Evolutionary conservation across 768 basidiomycete genomes (phyloP), one percentile per base, ranked within the genome.

Genomic region (Porphyrellus cyaneotinctus): DNA sequence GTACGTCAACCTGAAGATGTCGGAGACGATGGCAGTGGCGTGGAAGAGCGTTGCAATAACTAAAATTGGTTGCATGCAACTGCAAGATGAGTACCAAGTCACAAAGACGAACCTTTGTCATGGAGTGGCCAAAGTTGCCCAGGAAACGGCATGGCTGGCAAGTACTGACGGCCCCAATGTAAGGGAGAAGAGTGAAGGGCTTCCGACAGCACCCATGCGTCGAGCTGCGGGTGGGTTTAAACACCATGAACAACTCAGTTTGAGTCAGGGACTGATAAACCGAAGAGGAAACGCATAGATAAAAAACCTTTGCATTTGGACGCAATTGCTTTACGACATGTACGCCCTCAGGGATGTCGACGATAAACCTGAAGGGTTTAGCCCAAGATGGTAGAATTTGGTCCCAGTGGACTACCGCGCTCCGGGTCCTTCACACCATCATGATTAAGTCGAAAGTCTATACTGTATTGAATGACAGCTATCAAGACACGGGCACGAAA

Each of bases 51-150:
- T 46, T 12, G 53, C 47, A 14, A 53, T 1, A 35, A 38, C 62
- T 64, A 26, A 1, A 11, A 11, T 30, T 14, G 24, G 14, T 10
- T 3, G 23, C 17, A 44, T 24, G 33, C 18, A 28, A 28, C 28
- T 33, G 24, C 15, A 26, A 23, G 22, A 17, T 18, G 22, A 18
- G n/a, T 24, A 24, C 17, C 2, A 41, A 32, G 8, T 43, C 17
- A 23, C 2, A 32, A 33, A 8, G 13, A 49, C 49, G 15, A 47
- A 61, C 58, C 56, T 60, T 60, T 63, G 28, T 30, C 13, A 22
- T 53, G 8, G 2, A 53, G 24, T 12, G 62, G 33, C 53, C 62
- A 60, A 17, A 47, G n/a, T n/a, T 63, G 51, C 3, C 54, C 57
- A 1, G 63, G 60, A 18, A 32, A 39, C 42, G 63, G 45, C 63